A percentile compares a stretch with the other conserved stretches of the same genome.
These are phyloP conservation scores for Saturnispora sekii DNA, from an alignment of 805 yeast genomes.

Conservation along the genomic window DNA sequence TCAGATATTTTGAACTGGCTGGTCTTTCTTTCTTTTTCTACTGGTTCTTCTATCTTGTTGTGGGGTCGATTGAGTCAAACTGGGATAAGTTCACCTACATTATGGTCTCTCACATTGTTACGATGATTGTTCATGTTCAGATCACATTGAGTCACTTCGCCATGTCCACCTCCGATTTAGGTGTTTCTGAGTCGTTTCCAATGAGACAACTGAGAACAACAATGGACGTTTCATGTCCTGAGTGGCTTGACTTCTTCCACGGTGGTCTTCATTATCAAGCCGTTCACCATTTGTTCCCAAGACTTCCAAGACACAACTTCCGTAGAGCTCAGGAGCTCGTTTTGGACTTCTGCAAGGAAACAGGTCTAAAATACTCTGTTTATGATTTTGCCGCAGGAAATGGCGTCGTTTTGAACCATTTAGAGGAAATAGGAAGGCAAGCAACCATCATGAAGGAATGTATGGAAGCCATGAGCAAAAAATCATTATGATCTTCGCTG, in stretches of 20 bases:
- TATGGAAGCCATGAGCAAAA: constrained; percentile 39
- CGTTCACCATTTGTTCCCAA: constrained; percentile 80
- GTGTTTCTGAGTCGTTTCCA: constrained; percentile 68
- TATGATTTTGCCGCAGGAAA: constrained; percentile 81
- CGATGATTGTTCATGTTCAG: constrained; percentile 92
- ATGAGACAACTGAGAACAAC: constrained; percentile 81
- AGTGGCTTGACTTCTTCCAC: constrained; percentile 83
- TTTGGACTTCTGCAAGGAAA: constrained; percentile 61
- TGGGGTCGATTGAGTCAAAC: constrained; percentile 43
- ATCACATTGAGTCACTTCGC: constrained; percentile 87
- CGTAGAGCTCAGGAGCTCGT: constrained; percentile 66
- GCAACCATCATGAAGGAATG: constrained; percentile 70
- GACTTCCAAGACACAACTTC: constrained; percentile 82
- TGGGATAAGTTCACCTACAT: constrained; percentile 49
- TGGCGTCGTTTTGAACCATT: constrained; percentile 53
- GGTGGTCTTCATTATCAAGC: constrained; percentile 93
- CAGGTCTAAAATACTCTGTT: constrained; percentile 71
- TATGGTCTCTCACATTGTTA: constrained; percentile 64
- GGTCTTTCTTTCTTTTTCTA: constrained; percentile 64
- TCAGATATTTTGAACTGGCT: constrained; percentile 64
- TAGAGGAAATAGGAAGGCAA: constrained; percentile 72
- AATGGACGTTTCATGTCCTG: constrained; percentile 92
- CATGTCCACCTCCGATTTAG: constrained; percentile 84
- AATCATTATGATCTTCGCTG: background rate
- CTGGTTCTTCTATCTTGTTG: constrained; percentile 71